Percentiles rank a stretch among this genome's conserved stretches.
phyloP scores from a whole-genome alignment of 106 monocot species.

The Acorus gramineus region DNA sequence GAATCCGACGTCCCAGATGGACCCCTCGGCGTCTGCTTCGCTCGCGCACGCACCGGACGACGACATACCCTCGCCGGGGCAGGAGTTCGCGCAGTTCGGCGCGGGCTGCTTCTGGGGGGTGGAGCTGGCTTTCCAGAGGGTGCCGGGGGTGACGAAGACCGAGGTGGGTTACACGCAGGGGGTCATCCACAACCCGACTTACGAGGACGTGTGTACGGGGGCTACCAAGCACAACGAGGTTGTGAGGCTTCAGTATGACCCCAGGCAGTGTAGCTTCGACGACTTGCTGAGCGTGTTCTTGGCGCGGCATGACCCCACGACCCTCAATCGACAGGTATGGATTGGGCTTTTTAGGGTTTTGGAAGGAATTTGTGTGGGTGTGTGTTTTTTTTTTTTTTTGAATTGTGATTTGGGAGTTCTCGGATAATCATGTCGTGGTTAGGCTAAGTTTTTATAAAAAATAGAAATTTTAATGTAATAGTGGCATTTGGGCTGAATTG shows the following conservation, averaged over 20 bases:
- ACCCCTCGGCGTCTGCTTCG: too few relatives aligned
- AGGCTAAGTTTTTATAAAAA: too few relatives aligned
- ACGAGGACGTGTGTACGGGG: slow-evolving; percentile 45
- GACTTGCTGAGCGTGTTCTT: slow-evolving; percentile 58
- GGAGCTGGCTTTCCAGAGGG: slow-evolving; percentile 70
- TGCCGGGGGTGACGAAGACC: slow-evolving; percentile 56
- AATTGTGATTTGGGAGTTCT: too few relatives aligned
- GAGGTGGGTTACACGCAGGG: slow-evolving; percentile 94
- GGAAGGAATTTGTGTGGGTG: background rate
- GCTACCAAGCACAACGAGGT: slow-evolving; percentile 66
- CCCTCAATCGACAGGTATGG: slow-evolving; percentile 66
- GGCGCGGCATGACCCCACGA: slow-evolving; percentile 65
- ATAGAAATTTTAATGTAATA: too few relatives aligned
- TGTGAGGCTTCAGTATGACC: slow-evolving; percentile 70
- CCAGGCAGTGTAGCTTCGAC: slow-evolving; percentile 36
- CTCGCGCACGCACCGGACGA: slow-evolving; percentile 24
- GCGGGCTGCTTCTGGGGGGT: slow-evolving; percentile 81
- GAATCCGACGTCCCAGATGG: too few relatives aligned
- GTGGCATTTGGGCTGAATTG: too few relatives aligned
- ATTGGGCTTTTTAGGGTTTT: background rate
- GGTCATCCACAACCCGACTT: slow-evolving; percentile 39
- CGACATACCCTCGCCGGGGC: slow-evolving; percentile 14
- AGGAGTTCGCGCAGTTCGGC: slow-evolving; percentile 55
- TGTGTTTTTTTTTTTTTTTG: background rate
- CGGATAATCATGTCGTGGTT: too few relatives aligned